Evolutionary conservation across 257 asterid species (phyloP).

Genomic region (Phtheirospermum japonicum): DNA sequence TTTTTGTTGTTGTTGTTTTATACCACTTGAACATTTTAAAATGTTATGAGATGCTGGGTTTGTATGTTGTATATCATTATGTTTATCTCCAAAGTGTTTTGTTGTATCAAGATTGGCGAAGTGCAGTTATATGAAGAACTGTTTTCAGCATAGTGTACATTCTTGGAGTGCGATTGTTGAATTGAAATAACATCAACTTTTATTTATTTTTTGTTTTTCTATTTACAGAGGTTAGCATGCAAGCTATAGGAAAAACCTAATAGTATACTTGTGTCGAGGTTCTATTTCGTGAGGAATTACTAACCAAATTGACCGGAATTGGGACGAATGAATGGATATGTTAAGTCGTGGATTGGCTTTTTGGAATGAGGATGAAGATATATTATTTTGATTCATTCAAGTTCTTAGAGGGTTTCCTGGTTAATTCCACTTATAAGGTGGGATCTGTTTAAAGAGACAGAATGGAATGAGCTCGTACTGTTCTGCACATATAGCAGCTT

Average conservation of each 20-base stretch:
- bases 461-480: conserved; percentile 30
- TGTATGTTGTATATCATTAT: conserved; percentile 9
- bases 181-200: no score
- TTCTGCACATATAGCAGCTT: conserved; percentile 27
- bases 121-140: no score
- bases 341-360: conserved; percentile 23
- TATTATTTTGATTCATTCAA: conserved; percentile 12
- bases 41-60: conserved; percentile 13
- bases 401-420: conserved; percentile 28
- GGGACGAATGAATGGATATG: conserved; percentile 22
- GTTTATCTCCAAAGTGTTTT: conserved; percentile 19
- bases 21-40: conserved; percentile 20
- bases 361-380: conserved; percentile 23
- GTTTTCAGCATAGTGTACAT: no score
- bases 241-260: conserved; percentile 14
- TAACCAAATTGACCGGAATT: conserved; percentile 10
- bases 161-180: no score
- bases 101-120: conserved; percentile 33
- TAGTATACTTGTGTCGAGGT: conserved; percentile 20
- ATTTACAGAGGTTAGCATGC: conserved; percentile 3
- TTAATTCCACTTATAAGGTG: conserved; percentile 23
- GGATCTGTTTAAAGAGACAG: conserved; percentile 23
- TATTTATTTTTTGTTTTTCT: conserved; percentile 12
- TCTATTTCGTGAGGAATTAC: conserved; percentile 25
- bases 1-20: background rate